Evolutionary conservation across 2,329 filamentous ascomycete genomes (phyloP), one percentile per base, ranked within the genome.

Genomic region (Aspergillus sp.): DNA sequence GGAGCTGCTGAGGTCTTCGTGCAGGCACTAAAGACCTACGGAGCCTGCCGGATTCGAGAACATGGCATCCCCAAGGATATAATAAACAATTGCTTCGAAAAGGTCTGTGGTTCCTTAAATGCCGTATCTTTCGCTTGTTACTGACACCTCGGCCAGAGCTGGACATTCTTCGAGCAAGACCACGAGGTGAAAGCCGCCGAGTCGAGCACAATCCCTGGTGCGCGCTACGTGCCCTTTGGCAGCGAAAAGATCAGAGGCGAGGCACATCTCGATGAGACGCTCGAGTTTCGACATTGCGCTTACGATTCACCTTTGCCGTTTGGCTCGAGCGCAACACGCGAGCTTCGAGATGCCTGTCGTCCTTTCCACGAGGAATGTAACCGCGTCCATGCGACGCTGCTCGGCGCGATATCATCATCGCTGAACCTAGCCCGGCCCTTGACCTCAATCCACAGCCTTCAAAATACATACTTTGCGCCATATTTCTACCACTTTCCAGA

Each of bases 21-120:
- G 17, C 64, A 72, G 78, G 41, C 50, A 11, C 43, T 59, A 7
- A 49, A 9, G 1, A 9, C 17, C 9, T 59, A 54, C 19, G 57
- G 57, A 7, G 51, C 50, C 19, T 59, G 57, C 47, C 50, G 50
- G 43, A 54, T 59, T 30, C 41, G 57, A 8, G 51, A 49, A 5
- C 57, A 59, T 49, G n/a, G 78, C 83, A 1, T 85, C 85, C 68
- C 63, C 0, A 17, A 67, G 7, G 76, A 76, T 0, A 74, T 84
- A 2, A 57, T 71, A 23, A 22, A 66, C 0, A 85, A 85, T 68
- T 85, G 83, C 64, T 72, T 74, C 4, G 72, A 80, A 23, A 82
- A 85, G 65, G 78, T 85, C 28, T 2, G 57, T 50, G 8, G 13
- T 19, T 19, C 19, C 19, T 19, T 19, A 19, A 19, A 19, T 19